Evolutionary conservation across 1,284 basidiomycete species (phyloP), one percentile per base, ranked within the genome.

Genomic region (Ganoderma lingzhi): DNA sequence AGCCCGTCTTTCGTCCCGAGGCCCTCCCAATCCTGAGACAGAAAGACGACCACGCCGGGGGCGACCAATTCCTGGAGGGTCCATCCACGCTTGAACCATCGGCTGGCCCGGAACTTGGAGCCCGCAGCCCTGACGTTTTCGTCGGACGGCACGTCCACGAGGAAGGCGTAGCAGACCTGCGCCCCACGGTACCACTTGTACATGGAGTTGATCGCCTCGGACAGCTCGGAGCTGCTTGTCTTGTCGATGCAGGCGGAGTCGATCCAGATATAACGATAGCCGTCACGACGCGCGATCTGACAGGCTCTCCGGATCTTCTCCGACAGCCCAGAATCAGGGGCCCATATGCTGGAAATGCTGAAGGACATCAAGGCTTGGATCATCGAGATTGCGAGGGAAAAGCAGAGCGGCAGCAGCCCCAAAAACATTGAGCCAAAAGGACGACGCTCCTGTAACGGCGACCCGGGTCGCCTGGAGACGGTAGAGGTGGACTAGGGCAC

Each of bases 171-270:
- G 39, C 65, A 66, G 48, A 66, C 48, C 30, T 28, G 15, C 14
- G 65, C 48, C 3, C 17, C 14, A 28, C 42, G 9, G 65, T 66
- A 66, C 41, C 45, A 66, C 19, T 15, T 37, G 58, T 44, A 66
- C 64, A 66, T 66, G 19, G 64, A 60, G 48, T 66, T 66, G 64
- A 66, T 60, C 14, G 64, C 64, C 45, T 66, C 64, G 19, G 42
- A 35, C 32, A 66, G 35, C 35, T 53, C 65, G 15, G 65, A 45
- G 35, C 59, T 62, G 60, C 65, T 66, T 9, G 48, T 30, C 51
- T 66, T 66, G 65, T 66, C 60, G 48, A 66, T 66, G 59, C 65
- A 66, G 65, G 58, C 61, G 37, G 60, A 53, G 65, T 66, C 64
- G 35, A 48, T 59, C 64, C 64, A 66, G 58, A 66, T 44, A 28